These are phyloP conservation scores for Botrytis paeoniae DNA, from an alignment of 2,329 filamentous ascomycete species.

Conservation along the genomic window DNA sequence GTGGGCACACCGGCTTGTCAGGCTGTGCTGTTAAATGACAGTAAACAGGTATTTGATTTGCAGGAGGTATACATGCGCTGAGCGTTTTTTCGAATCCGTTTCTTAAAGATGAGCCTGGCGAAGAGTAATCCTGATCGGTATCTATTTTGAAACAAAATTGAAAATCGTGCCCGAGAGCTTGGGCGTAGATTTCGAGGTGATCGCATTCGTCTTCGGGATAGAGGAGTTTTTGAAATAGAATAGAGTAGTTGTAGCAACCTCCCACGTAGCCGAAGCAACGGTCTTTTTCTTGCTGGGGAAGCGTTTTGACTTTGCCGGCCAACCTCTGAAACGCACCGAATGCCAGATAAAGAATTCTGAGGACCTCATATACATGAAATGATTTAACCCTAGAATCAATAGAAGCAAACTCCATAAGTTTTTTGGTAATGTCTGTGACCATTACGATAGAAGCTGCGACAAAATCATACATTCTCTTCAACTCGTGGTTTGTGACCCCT, in stretches of 20 bases:
- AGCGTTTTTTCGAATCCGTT: background rate
- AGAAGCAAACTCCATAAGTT: background rate
- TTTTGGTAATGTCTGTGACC: background rate
- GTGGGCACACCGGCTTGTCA: background rate
- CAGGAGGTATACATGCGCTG: background rate
- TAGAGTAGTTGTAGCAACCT: background rate
- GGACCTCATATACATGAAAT: background rate
- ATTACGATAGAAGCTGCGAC: background rate
- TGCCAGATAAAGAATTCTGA: background rate
- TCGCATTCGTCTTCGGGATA: conserved; percentile 4
- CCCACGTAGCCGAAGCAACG: background rate
- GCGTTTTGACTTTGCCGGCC: background rate
- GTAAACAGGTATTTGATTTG: background rate
- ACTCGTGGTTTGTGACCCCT: background rate
- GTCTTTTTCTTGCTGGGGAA: background rate
- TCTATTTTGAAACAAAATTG: background rate
- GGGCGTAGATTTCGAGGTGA: background rate
- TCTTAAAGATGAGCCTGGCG: background rate
- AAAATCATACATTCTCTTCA: background rate
- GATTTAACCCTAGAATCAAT: background rate
- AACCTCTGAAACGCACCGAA: background rate
- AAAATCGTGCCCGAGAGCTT: background rate
- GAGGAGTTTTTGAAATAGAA: background rate
- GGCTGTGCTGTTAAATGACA: background rate
- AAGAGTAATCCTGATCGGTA: background rate